phyloP scores from a whole-genome alignment of 495 filamentous ascomycete species.

The Xylaria telfairii region DNA sequence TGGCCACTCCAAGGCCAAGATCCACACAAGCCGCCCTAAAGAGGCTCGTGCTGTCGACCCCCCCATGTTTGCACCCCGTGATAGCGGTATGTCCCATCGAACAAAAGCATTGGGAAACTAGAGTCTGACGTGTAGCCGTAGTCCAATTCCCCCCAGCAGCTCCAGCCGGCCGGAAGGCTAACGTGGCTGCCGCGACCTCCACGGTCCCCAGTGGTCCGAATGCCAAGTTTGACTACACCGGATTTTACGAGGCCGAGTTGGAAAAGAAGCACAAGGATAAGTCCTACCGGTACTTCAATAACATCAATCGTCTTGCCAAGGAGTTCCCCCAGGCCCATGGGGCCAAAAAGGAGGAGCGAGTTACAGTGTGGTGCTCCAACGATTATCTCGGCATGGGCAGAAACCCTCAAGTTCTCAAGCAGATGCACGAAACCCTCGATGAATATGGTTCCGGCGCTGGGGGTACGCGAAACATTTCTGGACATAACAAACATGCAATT shows the following conservation, averaged over 20 bases:
- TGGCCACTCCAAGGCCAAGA: slow-evolving; percentile 64
- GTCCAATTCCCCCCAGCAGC: slow-evolving; percentile 48
- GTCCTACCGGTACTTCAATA: slow-evolving; percentile 99
- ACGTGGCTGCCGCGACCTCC: slow-evolving; percentile 31
- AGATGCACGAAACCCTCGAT: slow-evolving; percentile 94
- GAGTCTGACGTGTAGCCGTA: slow-evolving; percentile 36
- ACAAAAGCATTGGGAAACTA: background rate
- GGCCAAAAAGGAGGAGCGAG: slow-evolving; percentile 79
- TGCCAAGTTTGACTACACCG: slow-evolving; percentile 84
- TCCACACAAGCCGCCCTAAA: slow-evolving; percentile 79
- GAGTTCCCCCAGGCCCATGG: slow-evolving; percentile 96
- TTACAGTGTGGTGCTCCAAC: slow-evolving; percentile 99
- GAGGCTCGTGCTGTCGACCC: slow-evolving; percentile 75
- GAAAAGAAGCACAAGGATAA: slow-evolving; percentile 99
- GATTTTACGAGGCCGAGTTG: slow-evolving; percentile 84
- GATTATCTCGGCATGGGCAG: slow-evolving; percentile 98
- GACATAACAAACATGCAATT: slow-evolving; percentile 94
- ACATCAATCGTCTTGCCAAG: slow-evolving; percentile 97
- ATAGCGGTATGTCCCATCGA: slow-evolving; percentile 58
- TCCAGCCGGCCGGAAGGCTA: slow-evolving; percentile 44
- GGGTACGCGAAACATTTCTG: slow-evolving; percentile 96
- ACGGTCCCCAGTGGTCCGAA: slow-evolving; percentile 30
- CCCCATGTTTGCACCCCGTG: slow-evolving; percentile 60
- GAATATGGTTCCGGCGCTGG: slow-evolving; percentile 95
- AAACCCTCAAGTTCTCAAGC: slow-evolving; percentile 82